phyloP scores from a whole-genome alignment of 768 basidiomycete species.

The Termitomyces sp. region DNA sequence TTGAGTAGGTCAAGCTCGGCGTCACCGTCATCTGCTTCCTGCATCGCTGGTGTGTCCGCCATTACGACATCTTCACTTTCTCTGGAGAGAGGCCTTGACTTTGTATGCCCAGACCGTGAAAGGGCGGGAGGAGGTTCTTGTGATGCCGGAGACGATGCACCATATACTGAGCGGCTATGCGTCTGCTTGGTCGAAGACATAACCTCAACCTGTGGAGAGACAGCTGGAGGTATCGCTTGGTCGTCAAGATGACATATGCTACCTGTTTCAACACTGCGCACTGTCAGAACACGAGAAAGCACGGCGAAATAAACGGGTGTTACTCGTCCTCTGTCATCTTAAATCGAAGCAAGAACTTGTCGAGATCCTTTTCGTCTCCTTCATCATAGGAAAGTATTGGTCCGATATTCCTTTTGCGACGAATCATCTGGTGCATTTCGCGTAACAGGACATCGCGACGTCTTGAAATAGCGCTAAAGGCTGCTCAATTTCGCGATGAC shows the following conservation, averaged over 20 bases:
- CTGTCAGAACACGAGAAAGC: conserved; percentile 5
- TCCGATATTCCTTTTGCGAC: conserved; percentile 45
- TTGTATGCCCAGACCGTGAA: not conserved
- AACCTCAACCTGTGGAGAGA: not conserved
- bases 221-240: conserved; percentile 18
- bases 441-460: conserved; percentile 69
- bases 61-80: not conserved
- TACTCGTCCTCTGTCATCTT: conserved; percentile 51
- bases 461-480: conserved; percentile 52
- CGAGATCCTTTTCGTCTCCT: conserved; percentile 40
- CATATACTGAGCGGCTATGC: not conserved
- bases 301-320: conserved; percentile 9
- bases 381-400: conserved; percentile 34
- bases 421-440: conserved; percentile 68
- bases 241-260: conserved; percentile 35
- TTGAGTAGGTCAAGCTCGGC: conserved; percentile 42
- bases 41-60: not conserved
- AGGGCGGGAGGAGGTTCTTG: not conserved
- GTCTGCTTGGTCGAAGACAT: not conserved
- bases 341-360: conserved; percentile 52
- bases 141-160: not conserved
- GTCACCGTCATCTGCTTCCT: conserved; percentile 24
- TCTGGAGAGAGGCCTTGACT: not conserved
- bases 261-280: conserved; percentile 36
- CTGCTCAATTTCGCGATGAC: conserved; percentile 4